Base-by-base conservation (phyloP, 345 rosid genomes). In the Triadica sebifera region DNA sequence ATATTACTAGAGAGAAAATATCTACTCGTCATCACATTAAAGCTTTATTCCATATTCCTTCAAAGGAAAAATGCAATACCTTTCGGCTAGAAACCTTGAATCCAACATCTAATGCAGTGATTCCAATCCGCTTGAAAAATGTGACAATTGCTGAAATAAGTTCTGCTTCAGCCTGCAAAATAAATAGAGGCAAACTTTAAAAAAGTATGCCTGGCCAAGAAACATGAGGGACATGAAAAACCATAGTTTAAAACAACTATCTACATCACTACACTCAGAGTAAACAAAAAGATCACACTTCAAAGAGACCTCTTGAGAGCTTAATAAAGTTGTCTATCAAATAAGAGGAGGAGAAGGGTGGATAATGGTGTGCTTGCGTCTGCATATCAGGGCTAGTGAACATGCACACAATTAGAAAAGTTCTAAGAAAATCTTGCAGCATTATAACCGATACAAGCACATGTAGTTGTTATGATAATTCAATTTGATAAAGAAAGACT, bases 81-180 rank as follows among this genome's bases (percentile, higher is more conserved):
- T 95, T 95, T 72, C 99, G 89, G 83, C 99, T 95, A 24, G 97
- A 92, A 86, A 92, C 85, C 83, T 85, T 92, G 80, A 95, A 90
- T 71, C 99, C 98, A 71, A 95, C 91, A 80, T 95, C 98, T 53
- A 91, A 85, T 46, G 91, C 80, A 45, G 91, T 87, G 76, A 95
- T 87, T 69, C 99, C 98, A 84, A 92, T 77, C 77, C 84, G 84
- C 82, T 89, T 92, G 84, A 92, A 92, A 85, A 92, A 91, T 46
- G 96, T 81, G 68, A 89, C 84, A 55, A 92, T 84, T 49, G 99
- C 86, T 64, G 98, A 91, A 64, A 92, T 81, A 45, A 92, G 95
- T 79, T 94, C 99, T 46, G 99, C 98, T 87, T 94, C 99, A 39
- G 97, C 98, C 99, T 92, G 79, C 53, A 78, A 38, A 0, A 76